Base-by-base conservation (phyloP, 148 eudicot species). In the Cornus kousa region DNA sequence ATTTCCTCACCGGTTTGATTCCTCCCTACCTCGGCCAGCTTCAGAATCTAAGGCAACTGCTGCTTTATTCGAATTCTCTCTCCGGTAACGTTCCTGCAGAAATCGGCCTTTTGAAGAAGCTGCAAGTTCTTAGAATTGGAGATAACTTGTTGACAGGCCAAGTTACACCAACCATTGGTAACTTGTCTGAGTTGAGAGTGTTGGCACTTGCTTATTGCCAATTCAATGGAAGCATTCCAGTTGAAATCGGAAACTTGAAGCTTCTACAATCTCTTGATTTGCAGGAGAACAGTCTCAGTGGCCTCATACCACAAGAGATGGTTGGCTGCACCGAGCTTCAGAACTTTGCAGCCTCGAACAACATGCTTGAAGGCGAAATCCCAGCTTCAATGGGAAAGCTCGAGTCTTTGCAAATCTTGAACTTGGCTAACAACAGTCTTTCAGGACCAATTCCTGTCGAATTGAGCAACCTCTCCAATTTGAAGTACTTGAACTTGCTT, bases 91-190 rank as follows among this genome's bases (percentile, higher is more conserved):
- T 94, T 79, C 98, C 98, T 43, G 20, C 46, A 68, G 94, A 92
- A 80, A 81, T 94, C 28, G 86, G 88, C 33, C 72, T 67, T 71
- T 80, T 94, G 89, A 82, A 74, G 73, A 87, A 86, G 80, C 74
- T 94, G 80, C 87, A 87, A 85, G 90, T 92, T 57, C 95, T 94
- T 70, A 86, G 97, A 77, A 86, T 94, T 0, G 98, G 98, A 46
- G 83, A 92, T 70, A 94, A 94, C 72, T 19, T 85, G 84, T 78
- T 94, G 9, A 79, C 80, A 10, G 98, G 97, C 22, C 78, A 86
- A 70, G 70, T 91, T 72, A 78, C 89, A 2, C 55, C 78, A 19
- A 78, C 75, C 70, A 80, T 94, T 80, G 91, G 97, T 32, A 82
- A 86, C 70, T 88, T 94, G 76, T 78, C 88, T 14, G 91, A 91